These are phyloP conservation scores for Parasitella parasitica DNA, from an alignment of 371 early-diverging fungal genomes.

Conservation along the genomic window DNA sequence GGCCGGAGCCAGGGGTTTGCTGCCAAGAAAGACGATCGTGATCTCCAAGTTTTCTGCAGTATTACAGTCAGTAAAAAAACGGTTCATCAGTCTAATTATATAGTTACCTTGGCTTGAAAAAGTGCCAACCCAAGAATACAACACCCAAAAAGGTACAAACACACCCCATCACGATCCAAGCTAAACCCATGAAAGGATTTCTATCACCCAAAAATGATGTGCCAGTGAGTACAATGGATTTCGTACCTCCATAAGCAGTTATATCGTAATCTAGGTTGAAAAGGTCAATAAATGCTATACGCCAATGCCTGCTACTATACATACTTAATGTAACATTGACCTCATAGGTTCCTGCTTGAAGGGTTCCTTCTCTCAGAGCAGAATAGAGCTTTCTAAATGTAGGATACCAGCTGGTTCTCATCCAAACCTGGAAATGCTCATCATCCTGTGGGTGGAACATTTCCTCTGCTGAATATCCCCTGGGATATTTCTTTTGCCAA, in stretches of 20 bases:
- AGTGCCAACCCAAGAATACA: constrained; percentile 85
- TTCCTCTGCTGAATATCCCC: constrained; percentile 50
- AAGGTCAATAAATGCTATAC: not conserved
- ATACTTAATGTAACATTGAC: constrained; percentile 58
- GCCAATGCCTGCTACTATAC: not conserved
- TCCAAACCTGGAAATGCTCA: constrained; percentile 93
- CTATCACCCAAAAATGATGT: constrained; percentile 93
- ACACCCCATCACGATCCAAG: constrained; percentile 90
- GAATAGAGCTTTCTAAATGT: constrained; percentile 92
- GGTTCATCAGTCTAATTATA: not conserved
- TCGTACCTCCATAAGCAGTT: constrained; percentile 85
- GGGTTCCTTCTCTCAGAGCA: constrained; percentile 44
- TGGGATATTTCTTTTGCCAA: constrained; percentile 53
- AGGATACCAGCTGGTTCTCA: constrained; percentile 89
- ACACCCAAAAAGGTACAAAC: constrained; percentile 86
- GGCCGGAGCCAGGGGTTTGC: constrained; percentile 42
- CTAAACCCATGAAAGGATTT: constrained; percentile 93
- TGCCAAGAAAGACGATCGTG: constrained; percentile 97
- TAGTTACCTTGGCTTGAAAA: constrained; percentile 85
- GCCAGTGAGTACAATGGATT: constrained; percentile 92
- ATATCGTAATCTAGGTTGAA: constrained; percentile 74
- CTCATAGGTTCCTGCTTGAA: constrained; percentile 57
- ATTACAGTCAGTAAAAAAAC: constrained; percentile 1
- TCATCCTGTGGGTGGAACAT: constrained; percentile 65
- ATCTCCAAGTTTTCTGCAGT: constrained; percentile 88